Evolutionary conservation across 495 filamentous ascomycete species (phyloP).

Genomic region (Apodospora peruviana): DNA sequence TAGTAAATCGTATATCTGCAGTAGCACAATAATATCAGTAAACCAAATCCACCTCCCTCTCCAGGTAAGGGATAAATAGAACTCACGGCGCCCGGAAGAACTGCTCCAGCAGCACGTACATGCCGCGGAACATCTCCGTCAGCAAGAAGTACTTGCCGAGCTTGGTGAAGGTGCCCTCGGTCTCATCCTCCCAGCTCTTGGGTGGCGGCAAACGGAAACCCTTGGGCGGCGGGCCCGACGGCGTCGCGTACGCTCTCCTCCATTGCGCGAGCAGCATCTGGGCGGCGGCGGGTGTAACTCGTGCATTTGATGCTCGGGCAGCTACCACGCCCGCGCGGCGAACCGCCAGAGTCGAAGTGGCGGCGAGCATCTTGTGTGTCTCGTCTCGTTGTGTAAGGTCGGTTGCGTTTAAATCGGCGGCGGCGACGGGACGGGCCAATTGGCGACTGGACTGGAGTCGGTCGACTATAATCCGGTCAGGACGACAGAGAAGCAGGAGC

Average conservation of each 20-base stretch:
- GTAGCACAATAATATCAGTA: no score
- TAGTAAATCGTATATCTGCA: conserved; percentile 94
- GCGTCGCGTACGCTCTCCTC: conserved; percentile 63
- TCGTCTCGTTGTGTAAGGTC: neutral
- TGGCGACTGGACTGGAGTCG: neutral
- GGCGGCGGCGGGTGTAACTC: conserved; percentile 24
- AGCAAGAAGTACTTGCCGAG: conserved; percentile 89
- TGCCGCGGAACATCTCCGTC: conserved; percentile 91
- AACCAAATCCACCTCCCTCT: neutral
- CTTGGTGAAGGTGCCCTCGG: conserved; percentile 69
- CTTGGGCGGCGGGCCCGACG: conserved; percentile 67
- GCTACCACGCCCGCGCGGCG: conserved; percentile 26
- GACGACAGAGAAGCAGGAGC: neutral
- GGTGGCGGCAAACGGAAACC: conserved; percentile 68
- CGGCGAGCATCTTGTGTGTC: conserved; percentile 12
- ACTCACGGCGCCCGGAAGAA: conserved; percentile 96
- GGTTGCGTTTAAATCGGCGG: neutral
- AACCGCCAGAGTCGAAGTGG: conserved; percentile 19
- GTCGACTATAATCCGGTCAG: neutral
- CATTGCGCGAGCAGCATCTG: conserved; percentile 11
- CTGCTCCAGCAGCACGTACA: conserved; percentile 97
- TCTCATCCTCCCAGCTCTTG: conserved; percentile 63
- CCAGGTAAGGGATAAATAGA: no score
- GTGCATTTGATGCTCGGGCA: no score
- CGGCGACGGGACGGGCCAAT: conserved; percentile 8